phyloP scores from a whole-genome alignment of 2,329 filamentous ascomycete species.

The Venturia carpophila region DNA sequence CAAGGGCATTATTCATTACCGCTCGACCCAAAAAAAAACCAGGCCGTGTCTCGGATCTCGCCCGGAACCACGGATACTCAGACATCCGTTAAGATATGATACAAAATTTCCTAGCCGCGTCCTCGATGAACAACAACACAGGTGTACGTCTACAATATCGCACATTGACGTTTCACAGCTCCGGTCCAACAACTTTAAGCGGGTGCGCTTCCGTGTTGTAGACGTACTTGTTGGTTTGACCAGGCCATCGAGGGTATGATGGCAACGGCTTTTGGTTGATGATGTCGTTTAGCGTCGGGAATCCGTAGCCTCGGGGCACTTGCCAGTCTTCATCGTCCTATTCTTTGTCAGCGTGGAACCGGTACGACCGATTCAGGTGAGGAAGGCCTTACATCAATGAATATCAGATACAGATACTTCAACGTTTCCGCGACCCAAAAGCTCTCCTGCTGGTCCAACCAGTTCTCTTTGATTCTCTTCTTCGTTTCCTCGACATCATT shows the following conservation, averaged over 20 bases:
- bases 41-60: neutral
- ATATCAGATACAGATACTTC: slow-evolving; percentile 74
- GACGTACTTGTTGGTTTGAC: slow-evolving; percentile 25
- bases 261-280: neutral
- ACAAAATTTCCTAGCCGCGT: neutral
- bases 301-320: slow-evolving; percentile 27
- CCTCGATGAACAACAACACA: neutral
- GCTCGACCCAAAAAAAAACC: neutral
- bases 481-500: slow-evolving; percentile 22
- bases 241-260: slow-evolving; percentile 24
- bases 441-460: slow-evolving; percentile 68
- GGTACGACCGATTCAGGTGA: too few relatives aligned
- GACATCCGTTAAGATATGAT: neutral
- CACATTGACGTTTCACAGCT: neutral
- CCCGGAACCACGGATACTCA: neutral
- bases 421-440: slow-evolving; percentile 83
- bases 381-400: slow-evolving; percentile 37
- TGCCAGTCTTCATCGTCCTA: slow-evolving; percentile 51
- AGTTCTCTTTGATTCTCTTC: slow-evolving; percentile 41
- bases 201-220: slow-evolving; percentile 20
- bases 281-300: neutral
- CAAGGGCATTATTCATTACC: slow-evolving; percentile 6
- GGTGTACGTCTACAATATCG: too few relatives aligned
- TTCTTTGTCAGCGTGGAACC: slow-evolving; percentile 17
- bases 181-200: slow-evolving; percentile 15